Evolutionary conservation across 495 filamentous ascomycete genomes (phyloP).

Genomic region (Wilcoxina mikolae): DNA sequence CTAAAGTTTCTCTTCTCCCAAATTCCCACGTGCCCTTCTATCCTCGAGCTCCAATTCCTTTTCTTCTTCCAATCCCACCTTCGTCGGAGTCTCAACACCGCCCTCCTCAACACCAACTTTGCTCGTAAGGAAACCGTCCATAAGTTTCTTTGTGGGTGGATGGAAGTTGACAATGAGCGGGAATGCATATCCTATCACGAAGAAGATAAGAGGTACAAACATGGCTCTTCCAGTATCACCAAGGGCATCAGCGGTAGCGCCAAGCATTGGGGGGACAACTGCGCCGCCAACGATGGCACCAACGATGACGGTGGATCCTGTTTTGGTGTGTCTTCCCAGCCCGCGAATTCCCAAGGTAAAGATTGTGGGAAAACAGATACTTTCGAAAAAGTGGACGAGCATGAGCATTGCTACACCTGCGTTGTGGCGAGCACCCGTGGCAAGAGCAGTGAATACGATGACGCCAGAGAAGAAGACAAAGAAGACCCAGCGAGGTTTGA

Average conservation of each 20-base stretch:
- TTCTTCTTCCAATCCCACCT: slow-evolving; percentile 8
- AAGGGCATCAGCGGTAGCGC: slow-evolving; percentile 36
- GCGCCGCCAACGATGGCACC: slow-evolving; percentile 44
- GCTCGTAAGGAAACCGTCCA: slow-evolving; percentile 38
- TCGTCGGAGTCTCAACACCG: slow-evolving; percentile 15
- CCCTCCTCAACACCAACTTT: slow-evolving; percentile 33
- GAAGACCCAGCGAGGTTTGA: slow-evolving; percentile 40
- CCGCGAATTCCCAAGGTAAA: slow-evolving; percentile 47
- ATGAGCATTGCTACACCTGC: slow-evolving; percentile 42
- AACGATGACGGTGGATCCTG: slow-evolving; percentile 43
- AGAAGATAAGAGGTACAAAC: slow-evolving; percentile 44
- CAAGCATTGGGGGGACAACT: slow-evolving; percentile 38
- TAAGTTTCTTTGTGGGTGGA: slow-evolving; percentile 34
- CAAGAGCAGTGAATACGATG: slow-evolving; percentile 29
- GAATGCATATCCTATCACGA: slow-evolving; percentile 46
- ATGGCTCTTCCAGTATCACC: slow-evolving; percentile 39
- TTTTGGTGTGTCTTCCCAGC: slow-evolving; percentile 45
- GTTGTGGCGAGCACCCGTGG: slow-evolving; percentile 30
- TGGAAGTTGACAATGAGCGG: slow-evolving; percentile 43
- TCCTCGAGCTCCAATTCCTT: slow-evolving; percentile 5
- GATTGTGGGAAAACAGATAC: slow-evolving; percentile 49
- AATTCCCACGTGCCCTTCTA: too few relatives aligned
- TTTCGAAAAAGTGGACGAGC: slow-evolving; percentile 46
- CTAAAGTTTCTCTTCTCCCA: too few relatives aligned
- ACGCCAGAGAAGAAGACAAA: slow-evolving; percentile 29